Conservation (phyloP, 805 yeast genomes). For the Yarrowia sp. region DNA sequence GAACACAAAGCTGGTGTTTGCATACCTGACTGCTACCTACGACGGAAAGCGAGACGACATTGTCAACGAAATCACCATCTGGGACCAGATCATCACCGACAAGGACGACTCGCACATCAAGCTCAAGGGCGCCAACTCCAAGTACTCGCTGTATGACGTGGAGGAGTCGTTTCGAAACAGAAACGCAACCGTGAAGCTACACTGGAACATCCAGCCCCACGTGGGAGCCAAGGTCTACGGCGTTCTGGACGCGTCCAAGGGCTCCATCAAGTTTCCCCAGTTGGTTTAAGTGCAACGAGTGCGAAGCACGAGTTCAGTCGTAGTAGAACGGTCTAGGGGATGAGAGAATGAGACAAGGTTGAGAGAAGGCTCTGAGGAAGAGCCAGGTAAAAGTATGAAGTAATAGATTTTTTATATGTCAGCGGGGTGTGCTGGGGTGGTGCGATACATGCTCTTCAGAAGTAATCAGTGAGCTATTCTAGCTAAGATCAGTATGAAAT, state of each 20-base stretch:
- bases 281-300: background rate
- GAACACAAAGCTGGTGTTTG: conserved; percentile 97
- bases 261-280: conserved; percentile 32
- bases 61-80: conserved; percentile 74
- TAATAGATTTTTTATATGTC: conserved; percentile 12
- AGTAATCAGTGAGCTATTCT: too few species aligned
- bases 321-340: too few species aligned
- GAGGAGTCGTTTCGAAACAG: conserved; percentile 61
- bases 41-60: conserved; percentile 54
- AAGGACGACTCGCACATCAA: conserved; percentile 65
- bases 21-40: conserved; percentile 87
- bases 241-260: conserved; percentile 23
- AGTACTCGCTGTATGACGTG: conserved; percentile 89
- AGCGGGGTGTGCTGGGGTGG: background rate
- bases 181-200: conserved; percentile 71
- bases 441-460: too few species aligned
- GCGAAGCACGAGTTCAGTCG: too few species aligned
- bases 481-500: too few species aligned
- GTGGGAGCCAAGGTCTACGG: conserved; percentile 84
- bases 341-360: too few species aligned
- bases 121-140: conserved; percentile 63
- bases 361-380: too few species aligned
- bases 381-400: too few species aligned
- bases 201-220: conserved; percentile 93
- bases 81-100: conserved; percentile 82